Conservation (phyloP, 768 basidiomycete genomes). For the Podaxis pistillaris region DNA sequence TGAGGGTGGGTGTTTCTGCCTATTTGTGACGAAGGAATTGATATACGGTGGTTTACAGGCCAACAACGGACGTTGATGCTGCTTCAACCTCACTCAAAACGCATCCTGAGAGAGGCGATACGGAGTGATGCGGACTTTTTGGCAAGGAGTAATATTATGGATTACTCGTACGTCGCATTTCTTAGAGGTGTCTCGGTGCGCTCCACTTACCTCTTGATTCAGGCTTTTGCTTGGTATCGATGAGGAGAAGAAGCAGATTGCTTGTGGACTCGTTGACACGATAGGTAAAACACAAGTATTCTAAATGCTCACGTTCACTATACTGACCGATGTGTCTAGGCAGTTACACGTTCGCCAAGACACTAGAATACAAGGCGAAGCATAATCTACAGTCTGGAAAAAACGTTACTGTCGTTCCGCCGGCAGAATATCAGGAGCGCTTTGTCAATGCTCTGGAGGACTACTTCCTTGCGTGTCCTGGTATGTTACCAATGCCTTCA, state of each 20-base stretch:
- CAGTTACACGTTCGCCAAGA: slow-evolving; percentile 84
- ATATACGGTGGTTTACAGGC: slow-evolving; percentile 31
- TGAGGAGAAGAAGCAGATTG: slow-evolving; percentile 61
- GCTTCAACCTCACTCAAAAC: slow-evolving; percentile 70
- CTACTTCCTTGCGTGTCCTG: slow-evolving; percentile 79
- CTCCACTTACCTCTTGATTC: not conserved
- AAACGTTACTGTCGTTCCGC: slow-evolving; percentile 79
- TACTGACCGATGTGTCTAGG: slow-evolving; percentile 33
- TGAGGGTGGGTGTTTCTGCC: slow-evolving; percentile 46
- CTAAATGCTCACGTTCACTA: not conserved
- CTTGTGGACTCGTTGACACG: slow-evolving; percentile 81
- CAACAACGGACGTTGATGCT: slow-evolving; percentile 66
- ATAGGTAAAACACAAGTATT: slow-evolving; percentile 47
- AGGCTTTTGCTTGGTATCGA: slow-evolving; percentile 77
- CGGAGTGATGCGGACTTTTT: slow-evolving; percentile 73
- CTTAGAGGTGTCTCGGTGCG: not conserved
- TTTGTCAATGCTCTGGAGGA: slow-evolving; percentile 70
- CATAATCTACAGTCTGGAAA: slow-evolving; percentile 65
- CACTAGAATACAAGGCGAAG: slow-evolving; percentile 84
- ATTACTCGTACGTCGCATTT: slow-evolving; percentile 65
- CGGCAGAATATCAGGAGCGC: slow-evolving; percentile 74
- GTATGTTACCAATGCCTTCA: slow-evolving; percentile 29
- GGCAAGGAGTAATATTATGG: slow-evolving; percentile 78
- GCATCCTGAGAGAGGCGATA: slow-evolving; percentile 68
- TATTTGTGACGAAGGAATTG: not conserved